Evolutionary conservation across 2,329 filamentous ascomycete species (phyloP), one percentile per base, ranked within the genome.

Genomic region (Colletotrichum incanum): DNA sequence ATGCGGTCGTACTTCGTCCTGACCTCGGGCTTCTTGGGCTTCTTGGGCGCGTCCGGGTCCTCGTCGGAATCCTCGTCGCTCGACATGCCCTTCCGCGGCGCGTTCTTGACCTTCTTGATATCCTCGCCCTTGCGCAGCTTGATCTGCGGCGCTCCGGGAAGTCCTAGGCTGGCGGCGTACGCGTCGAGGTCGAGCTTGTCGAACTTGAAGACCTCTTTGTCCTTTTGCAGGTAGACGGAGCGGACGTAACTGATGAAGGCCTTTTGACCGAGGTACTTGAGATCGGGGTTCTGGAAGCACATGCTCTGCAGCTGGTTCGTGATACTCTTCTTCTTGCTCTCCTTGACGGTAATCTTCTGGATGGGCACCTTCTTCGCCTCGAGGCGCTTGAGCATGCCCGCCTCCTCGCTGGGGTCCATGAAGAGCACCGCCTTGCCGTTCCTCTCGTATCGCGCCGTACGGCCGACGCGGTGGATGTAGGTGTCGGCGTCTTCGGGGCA

Each of bases 1-100:
- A 99, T 98, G 76, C 94, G 93, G 82, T 99, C 95, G 80, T 97
- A 97, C 82, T 98, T 98, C 41, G 97, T 99, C 73, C 95, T 90
- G 23, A 98, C 94, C 76, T 91, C 89, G 14, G 88, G 86, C 83
- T 93, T 92, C 83, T 92, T 91, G 80, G 89, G 91, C 73, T 86
- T 83, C 75, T 86, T 85, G 69, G 84, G 85, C 77, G 88, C 87
- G 43, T 80, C 77, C 49, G 80, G 52, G 26, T 84, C 86, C 12
- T 86, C 86, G 20, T 87, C 87, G 34, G 87, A 86, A n/a, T 90
- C 86, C 4, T 91, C 92, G 18, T 89, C 91, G 77, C 80, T 93
- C 80, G 81, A 93, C 58, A 94, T 82, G 62, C 88, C 86, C 50
- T 89, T 89, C 71, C 95, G 89, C 11, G 94, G 91, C 1, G 93